Percentiles rank a stretch among this genome's conserved stretches.
Conservation (phyloP, 2,329 filamentous ascomycete genomes). For the Colletotrichum siamense region DNA sequence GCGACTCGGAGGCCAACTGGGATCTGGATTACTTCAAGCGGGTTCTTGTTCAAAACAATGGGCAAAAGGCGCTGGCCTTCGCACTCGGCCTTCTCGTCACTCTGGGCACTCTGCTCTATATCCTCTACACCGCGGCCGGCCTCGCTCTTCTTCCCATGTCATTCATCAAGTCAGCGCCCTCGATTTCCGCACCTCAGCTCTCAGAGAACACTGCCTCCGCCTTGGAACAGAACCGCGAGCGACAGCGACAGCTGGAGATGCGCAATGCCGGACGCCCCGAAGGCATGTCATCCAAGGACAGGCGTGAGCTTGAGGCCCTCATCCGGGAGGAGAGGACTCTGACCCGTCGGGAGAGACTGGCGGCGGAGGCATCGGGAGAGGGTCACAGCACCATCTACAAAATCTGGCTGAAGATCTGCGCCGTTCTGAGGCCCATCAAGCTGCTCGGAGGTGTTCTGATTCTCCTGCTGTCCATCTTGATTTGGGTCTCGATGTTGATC, state of each 20-base stretch:
- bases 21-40: constrained; percentile 93
- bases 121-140: constrained; percentile 87
- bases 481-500: constrained; percentile 93
- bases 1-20: constrained; percentile 68
- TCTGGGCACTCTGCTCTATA: constrained; percentile 83
- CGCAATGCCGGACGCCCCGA: constrained; percentile 79
- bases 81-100: constrained; percentile 87
- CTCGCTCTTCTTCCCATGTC: constrained; percentile 88
- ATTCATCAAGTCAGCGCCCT: constrained; percentile 89
- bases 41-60: constrained; percentile 83
- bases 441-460: constrained; percentile 83
- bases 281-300: constrained; percentile 82
- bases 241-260: constrained; percentile 88
- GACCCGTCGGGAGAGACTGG: constrained; percentile 85
- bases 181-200: constrained; percentile 81
- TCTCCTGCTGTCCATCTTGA: constrained; percentile 73
- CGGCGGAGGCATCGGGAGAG: constrained; percentile 80
- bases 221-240: constrained; percentile 86
- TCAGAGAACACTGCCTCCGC: constrained; percentile 79
- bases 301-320: constrained; percentile 85
- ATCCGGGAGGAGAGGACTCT: constrained; percentile 91
- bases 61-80: constrained; percentile 92
- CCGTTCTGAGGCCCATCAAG: constrained; percentile 86
- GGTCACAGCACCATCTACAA: constrained; percentile 76
- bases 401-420: constrained; percentile 80